Conservation (phyloP, 106 monocot species). For the Cymbidium sinense region DNA sequence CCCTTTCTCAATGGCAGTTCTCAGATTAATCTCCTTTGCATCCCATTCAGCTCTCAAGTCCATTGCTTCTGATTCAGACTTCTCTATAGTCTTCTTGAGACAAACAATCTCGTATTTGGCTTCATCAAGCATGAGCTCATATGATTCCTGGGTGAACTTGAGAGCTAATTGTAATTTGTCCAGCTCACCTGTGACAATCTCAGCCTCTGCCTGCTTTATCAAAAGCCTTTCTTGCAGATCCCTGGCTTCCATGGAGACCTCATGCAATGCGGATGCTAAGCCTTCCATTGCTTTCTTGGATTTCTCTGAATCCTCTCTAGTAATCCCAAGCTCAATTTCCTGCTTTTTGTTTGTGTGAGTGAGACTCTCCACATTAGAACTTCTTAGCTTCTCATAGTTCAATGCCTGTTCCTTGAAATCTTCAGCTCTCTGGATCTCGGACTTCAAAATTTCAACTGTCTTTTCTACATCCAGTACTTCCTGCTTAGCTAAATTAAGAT, state of each 20-base stretch:
- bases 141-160: conserved; percentile 37
- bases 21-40: conserved; percentile 41
- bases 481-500: conserved; percentile 20
- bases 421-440: conserved; percentile 7
- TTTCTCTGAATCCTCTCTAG: conserved; percentile 30
- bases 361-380: conserved; percentile 18
- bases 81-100: conserved; percentile 37
- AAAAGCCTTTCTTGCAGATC: conserved; percentile 43
- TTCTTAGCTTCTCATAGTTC: conserved; percentile 11
- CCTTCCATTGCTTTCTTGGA: conserved; percentile 47
- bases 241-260: conserved; percentile 39
- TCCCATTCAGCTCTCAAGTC: conserved; percentile 26
- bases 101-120: conserved; percentile 43
- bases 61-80: conserved; percentile 35
- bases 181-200: conserved; percentile 21
- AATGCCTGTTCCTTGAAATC: conserved; percentile 4
- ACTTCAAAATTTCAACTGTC: conserved; percentile 17
- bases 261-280: conserved; percentile 47
- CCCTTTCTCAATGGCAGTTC: conserved; percentile 23
- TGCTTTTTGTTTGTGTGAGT: conserved; percentile 26
- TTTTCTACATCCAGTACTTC: conserved; percentile 25
- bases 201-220: conserved; percentile 31
- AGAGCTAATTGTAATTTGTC: conserved; percentile 28
- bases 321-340: conserved; percentile 18
- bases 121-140: conserved; percentile 34